These are phyloP conservation scores for Beauveria australis DNA, from an alignment of 2,329 filamentous ascomycete genomes.

Conservation along the genomic window DNA sequence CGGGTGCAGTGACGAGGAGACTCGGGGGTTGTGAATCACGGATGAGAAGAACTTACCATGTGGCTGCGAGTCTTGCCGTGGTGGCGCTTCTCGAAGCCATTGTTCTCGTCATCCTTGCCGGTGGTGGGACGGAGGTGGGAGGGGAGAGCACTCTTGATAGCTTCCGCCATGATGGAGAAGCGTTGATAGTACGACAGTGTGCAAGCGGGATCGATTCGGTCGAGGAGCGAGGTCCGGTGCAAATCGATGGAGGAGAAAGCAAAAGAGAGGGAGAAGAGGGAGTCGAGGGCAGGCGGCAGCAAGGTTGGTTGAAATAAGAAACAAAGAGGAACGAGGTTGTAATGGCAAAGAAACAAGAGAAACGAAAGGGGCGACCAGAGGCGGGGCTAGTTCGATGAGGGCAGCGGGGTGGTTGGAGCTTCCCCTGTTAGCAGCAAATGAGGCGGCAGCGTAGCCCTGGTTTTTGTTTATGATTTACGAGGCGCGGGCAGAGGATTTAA, in stretches of 20 bases:
- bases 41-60: slow-evolving; percentile 54
- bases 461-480: slow-evolving; percentile 1
- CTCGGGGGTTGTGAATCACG: neutral
- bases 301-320: slow-evolving; percentile 2
- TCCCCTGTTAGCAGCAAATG: slow-evolving; percentile 8
- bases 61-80: slow-evolving; percentile 81
- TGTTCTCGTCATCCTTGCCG: slow-evolving; percentile 26
- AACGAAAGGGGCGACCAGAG: slow-evolving; percentile 9
- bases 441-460: slow-evolving; percentile 7
- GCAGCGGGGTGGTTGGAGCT: slow-evolving; percentile 10
- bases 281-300: neutral
- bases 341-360: neutral
- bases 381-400: slow-evolving; percentile 9
- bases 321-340: slow-evolving; percentile 2
- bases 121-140: slow-evolving; percentile 68
- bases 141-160: slow-evolving; percentile 68
- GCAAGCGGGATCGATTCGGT: slow-evolving; percentile 11
- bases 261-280: neutral
- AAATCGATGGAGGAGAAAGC: neutral
- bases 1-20: neutral
- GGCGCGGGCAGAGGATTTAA: neutral
- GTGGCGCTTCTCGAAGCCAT: slow-evolving; percentile 54
- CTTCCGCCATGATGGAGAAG: slow-evolving; percentile 54
- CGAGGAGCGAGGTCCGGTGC: neutral
- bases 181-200: slow-evolving; percentile 9